Percentiles rank a stretch among this genome's conserved stretches.
These are phyloP conservation scores for Celoporthe dispersa DNA, from an alignment of 2,329 filamentous ascomycete genomes.

Conservation along the genomic window DNA sequence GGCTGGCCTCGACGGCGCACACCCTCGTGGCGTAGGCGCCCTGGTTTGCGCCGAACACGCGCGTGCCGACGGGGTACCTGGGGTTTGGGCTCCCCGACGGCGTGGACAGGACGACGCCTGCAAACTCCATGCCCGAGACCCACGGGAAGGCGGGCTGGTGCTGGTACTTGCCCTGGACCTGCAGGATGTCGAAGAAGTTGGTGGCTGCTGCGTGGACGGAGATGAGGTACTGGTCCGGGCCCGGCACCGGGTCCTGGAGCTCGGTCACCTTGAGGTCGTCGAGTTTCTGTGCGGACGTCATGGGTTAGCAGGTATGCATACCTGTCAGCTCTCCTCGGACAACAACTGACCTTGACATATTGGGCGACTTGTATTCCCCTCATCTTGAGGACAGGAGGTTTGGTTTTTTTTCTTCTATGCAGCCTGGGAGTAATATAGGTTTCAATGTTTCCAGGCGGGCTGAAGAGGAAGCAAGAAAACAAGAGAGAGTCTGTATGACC, in stretches of 20 bases:
- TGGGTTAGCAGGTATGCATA: constrained; percentile 7
- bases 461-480: background rate
- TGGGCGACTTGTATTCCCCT: constrained; percentile 41
- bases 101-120: constrained; percentile 72
- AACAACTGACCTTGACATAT: constrained; percentile 40
- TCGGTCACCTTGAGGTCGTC: constrained; percentile 76
- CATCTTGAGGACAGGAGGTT: constrained; percentile 36
- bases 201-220: constrained; percentile 84
- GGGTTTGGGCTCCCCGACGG: constrained; percentile 55
- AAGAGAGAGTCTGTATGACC: background rate
- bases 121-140: constrained; percentile 86
- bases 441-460: background rate
- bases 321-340: background rate
- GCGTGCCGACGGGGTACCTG: constrained; percentile 76
- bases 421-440: background rate
- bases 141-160: constrained; percentile 87
- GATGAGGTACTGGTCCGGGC: constrained; percentile 79
- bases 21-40: constrained; percentile 85
- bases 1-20: constrained; percentile 64
- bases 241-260: constrained; percentile 75
- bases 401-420: background rate
- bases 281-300: constrained; percentile 61
- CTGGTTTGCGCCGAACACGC: constrained; percentile 85
- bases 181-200: constrained; percentile 97
- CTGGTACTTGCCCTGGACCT: constrained; percentile 95